These are phyloP conservation scores for Oryza meridionalis DNA, from an alignment of 176 grass and related monocot genomes.

Conservation along the genomic window DNA sequence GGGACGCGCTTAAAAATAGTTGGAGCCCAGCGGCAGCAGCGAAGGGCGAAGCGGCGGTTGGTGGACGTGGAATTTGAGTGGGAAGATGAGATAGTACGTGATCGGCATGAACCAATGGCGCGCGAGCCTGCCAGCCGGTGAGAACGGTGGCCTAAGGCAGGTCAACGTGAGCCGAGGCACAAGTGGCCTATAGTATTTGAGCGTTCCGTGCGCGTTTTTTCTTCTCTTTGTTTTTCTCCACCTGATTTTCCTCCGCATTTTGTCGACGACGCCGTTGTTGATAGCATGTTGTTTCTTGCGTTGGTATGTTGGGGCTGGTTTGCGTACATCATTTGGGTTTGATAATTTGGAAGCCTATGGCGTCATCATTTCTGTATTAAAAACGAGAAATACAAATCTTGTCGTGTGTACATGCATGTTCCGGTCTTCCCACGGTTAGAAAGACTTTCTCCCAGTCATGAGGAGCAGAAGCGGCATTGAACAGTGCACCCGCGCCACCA, in stretches of 20 bases:
- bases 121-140: background rate
- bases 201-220: background rate
- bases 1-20: background rate
- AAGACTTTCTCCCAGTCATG: background rate
- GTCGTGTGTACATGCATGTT: background rate
- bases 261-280: background rate
- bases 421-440: background rate
- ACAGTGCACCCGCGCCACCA: background rate
- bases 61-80: background rate
- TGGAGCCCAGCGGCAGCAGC: background rate
- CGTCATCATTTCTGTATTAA: background rate
- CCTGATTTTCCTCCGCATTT: background rate
- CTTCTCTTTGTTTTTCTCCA: background rate
- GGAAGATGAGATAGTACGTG: background rate
- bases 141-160: background rate
- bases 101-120: conserved; percentile 4
- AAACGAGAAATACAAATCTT: background rate
- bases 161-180: conserved; percentile 15
- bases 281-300: background rate
- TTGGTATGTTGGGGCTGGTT: background rate
- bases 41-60: background rate
- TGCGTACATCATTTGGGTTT: background rate
- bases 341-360: background rate
- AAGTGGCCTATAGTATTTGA: background rate
- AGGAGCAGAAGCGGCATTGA: background rate